Conservation (phyloP, 768 basidiomycete species). For the Aureoboletus auriporus region DNA sequence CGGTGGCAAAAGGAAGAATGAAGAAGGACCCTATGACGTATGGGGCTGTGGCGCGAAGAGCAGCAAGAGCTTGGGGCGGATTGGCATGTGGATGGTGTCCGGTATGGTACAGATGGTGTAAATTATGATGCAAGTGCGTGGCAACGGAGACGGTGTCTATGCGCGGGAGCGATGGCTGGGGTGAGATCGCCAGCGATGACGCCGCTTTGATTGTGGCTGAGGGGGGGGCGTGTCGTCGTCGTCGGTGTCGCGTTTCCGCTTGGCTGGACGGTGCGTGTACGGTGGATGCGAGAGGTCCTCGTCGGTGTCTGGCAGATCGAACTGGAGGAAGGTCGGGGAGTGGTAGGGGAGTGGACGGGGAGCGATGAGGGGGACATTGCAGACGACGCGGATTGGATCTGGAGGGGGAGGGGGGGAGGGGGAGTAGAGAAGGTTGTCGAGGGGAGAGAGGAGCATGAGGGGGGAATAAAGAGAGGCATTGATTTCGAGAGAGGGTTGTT, state of each 20-base stretch:
- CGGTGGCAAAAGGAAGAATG: constrained; percentile 13
- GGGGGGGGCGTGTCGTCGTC: constrained; percentile 16
- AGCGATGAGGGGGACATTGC: constrained; percentile 64
- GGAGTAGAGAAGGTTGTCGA: constrained; percentile 18
- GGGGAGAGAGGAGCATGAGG: constrained; percentile 14
- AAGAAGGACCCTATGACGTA: constrained; percentile 20
- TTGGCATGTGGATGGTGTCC: constrained; percentile 13
- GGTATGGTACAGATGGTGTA: constrained; percentile 24
- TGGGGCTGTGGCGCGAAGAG: constrained; percentile 10
- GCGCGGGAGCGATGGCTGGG: constrained; percentile 17
- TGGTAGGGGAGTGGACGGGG: constrained; percentile 68
- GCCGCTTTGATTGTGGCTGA: constrained; percentile 23
- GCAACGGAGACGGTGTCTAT: constrained; percentile 12
- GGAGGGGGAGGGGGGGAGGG: constrained; percentile 22
- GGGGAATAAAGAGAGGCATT: constrained; percentile 3
- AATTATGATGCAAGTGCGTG: constrained; percentile 25
- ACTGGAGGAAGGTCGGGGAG: constrained; percentile 65
- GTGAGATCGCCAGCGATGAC: constrained; percentile 19
- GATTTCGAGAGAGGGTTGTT: constrained; percentile 5
- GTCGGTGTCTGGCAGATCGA: constrained; percentile 62
- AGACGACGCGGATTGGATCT: constrained; percentile 45
- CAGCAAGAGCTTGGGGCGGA: neutral
- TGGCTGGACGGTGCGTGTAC: constrained; percentile 51
- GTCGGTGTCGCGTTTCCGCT: constrained; percentile 45
- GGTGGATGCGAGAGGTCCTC: constrained; percentile 70